Percentiles rank a stretch among this genome's conserved stretches.
These are phyloP conservation scores for Cucumis hystrix DNA, from an alignment of 306 rosid genomes.

Conservation along the genomic window DNA sequence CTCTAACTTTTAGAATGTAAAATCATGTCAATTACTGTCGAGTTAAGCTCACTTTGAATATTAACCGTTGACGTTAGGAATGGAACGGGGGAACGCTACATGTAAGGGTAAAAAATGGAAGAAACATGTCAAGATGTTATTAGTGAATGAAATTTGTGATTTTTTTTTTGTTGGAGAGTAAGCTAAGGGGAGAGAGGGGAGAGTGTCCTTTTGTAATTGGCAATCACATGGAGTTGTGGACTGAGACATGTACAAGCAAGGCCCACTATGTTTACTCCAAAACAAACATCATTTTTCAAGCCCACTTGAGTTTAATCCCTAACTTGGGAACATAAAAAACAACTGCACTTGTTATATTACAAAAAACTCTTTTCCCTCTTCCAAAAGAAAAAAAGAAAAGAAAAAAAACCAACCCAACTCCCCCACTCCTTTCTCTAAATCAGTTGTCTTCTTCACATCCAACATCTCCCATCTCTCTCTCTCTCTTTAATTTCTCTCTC, in stretches of 20 bases:
- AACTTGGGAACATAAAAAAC: conserved; percentile 57
- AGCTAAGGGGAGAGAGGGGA: conserved; percentile 1
- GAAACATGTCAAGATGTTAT: conserved; percentile 22
- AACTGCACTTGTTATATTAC: conserved; percentile 16
- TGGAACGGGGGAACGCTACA: too few species aligned
- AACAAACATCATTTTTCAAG: conserved; percentile 44
- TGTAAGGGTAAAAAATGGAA: too few species aligned
- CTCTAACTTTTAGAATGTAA: too few species aligned
- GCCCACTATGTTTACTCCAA: conserved; percentile 79
- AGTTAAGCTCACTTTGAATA: too few species aligned
- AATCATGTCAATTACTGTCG: too few species aligned
- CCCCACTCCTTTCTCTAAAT: conserved; percentile 48
- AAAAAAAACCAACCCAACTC: conserved; percentile 18
- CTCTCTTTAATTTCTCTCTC: neutral
- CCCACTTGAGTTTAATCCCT: conserved; percentile 72
- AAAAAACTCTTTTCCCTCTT: neutral
- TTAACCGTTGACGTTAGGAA: too few species aligned
- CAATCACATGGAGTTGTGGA: conserved; percentile 73
- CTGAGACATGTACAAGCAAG: conserved; percentile 60
- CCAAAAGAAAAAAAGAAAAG: neutral
- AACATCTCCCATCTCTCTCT: conserved; percentile 49
- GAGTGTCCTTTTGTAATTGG: conserved; percentile 18
- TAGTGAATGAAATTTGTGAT: conserved; percentile 7
- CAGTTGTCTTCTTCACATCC: conserved; percentile 63
- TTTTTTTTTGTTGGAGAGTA: too few species aligned